Evolutionary conservation across 2,329 filamentous ascomycete species (phyloP), one percentile per base, ranked within the genome.

Genomic region (Phyllosticta capitalensis): DNA sequence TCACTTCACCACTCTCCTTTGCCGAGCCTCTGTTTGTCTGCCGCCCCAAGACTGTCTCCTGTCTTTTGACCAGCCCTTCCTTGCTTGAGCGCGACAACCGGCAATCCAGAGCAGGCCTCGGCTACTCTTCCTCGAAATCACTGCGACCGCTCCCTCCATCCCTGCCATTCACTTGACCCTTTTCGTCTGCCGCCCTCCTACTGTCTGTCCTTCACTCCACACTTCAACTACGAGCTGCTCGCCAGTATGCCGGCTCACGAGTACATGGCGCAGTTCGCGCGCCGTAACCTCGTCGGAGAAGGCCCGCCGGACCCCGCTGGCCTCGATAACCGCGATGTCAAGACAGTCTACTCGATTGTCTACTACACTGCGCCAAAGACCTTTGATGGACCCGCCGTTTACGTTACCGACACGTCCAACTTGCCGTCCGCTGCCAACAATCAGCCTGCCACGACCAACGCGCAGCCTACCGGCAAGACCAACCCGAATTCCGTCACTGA

Each of bases 311-410:
- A 51, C 24, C 38, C 38, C n/a, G 38, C 38, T 45, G 38, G 38
- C 38, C 14, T 45, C 38, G 17, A 60, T 22, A 48, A 62, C 26
- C 52, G 64, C 17, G 61, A 64, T 52, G 51, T 66, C 62, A 65
- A 65, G 19, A 76, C 74, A 2, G 65, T 75, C 54, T 67, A 76
- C 10, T 71, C 72, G 0, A 69, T 80, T 49, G 74, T 83, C 50
- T 80, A 82, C 67, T 74, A 81, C 52, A 83, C 81, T 0, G 73
- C 78, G 28, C 65, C 74, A 21, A 74, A 78, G 58, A 83, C 81
- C 48, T 84, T 82, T 63, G 70, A 73, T 17, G 81, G 79, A 24
- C 72, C 74, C 1, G 70, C 69, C 21, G 62, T 65, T 33, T 69
- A 63, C 61, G 57, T 70, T 30, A 69, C 69, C 45, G 61, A 67